Percentiles rank a stretch among this genome's conserved stretches.
Conservation (phyloP, 805 yeast genomes). For the Candida pseudofarinosa region DNA sequence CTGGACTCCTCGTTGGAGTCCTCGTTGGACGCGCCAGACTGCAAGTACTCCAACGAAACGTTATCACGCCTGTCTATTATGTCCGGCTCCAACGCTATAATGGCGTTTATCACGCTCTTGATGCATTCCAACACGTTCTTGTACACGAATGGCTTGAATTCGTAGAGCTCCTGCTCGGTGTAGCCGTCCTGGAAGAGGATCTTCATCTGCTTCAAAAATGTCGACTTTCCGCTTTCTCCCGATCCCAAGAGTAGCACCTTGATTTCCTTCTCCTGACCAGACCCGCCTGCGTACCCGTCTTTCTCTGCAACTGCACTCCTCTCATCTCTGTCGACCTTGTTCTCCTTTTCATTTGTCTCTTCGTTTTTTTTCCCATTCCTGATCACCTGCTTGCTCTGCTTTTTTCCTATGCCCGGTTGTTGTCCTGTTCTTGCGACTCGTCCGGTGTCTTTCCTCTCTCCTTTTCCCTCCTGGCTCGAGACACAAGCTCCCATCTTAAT, state of each 20-base stretch:
- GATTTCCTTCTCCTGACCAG: slow-evolving; percentile 39
- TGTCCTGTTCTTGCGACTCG: slow-evolving; percentile 12
- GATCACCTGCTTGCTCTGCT: slow-evolving; percentile 1
- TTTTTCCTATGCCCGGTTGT: slow-evolving; percentile 12
- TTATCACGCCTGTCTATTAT: slow-evolving; percentile 21
- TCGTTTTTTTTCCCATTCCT: background rate
- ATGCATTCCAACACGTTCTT: slow-evolving; percentile 76
- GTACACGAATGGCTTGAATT: slow-evolving; percentile 75
- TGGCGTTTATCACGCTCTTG: slow-evolving; percentile 64
- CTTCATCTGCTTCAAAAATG: slow-evolving; percentile 78
- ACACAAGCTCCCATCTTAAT: slow-evolving; percentile 20
- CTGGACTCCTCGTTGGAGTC: slow-evolving; percentile 1
- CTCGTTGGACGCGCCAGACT: background rate
- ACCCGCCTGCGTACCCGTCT: slow-evolving; percentile 1
- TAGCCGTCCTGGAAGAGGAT: slow-evolving; percentile 72
- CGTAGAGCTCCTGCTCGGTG: slow-evolving; percentile 63
- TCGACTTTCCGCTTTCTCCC: slow-evolving; percentile 83
- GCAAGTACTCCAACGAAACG: background rate
- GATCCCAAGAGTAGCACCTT: slow-evolving; percentile 81
- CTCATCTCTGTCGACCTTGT: slow-evolving; percentile 2
- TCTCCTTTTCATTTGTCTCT: slow-evolving; percentile 4
- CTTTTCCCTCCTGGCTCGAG: slow-evolving; percentile 14
- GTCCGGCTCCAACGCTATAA: slow-evolving; percentile 46
- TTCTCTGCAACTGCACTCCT: slow-evolving; percentile 4
- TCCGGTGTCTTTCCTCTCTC: slow-evolving; percentile 2